A percentile compares a stretch with the other conserved stretches of the same genome.
Conservation (phyloP, 2,329 filamentous ascomycete species). For the Thermothelomyces thermophilus region DNA sequence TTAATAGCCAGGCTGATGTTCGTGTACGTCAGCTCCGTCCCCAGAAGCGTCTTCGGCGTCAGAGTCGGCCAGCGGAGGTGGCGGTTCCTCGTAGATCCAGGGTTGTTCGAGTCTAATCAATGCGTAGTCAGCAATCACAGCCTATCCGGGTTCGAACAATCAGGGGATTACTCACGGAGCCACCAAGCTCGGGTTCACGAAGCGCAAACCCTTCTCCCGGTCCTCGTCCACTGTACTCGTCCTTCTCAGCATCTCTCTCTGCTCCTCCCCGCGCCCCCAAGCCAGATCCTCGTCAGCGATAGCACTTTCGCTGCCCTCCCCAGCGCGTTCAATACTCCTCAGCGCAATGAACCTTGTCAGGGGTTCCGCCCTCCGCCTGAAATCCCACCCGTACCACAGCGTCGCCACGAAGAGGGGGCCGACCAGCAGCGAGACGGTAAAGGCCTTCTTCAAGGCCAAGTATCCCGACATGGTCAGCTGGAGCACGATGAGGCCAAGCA, state of each 20-base stretch:
- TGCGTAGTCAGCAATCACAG: neutral
- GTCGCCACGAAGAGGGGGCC: constrained; percentile 72
- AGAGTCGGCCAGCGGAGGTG: constrained; percentile 35
- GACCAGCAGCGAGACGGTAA: constrained; percentile 65
- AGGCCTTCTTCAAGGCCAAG: constrained; percentile 66
- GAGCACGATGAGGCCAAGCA: constrained; percentile 81
- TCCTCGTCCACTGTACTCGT: constrained; percentile 66
- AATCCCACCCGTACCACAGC: constrained; percentile 85
- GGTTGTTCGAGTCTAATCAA: constrained; percentile 54
- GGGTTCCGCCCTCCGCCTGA: constrained; percentile 73
- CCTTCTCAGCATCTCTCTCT: constrained; percentile 39
- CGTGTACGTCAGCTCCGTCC: neutral
- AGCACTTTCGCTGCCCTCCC: constrained; percentile 28
- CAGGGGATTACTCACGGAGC: constrained; percentile 48
- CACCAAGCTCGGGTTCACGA: constrained; percentile 70
- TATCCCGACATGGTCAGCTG: constrained; percentile 87
- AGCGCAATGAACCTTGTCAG: constrained; percentile 89
- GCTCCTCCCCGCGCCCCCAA: constrained; percentile 31
- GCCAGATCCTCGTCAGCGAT: constrained; percentile 38
- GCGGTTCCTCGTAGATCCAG: constrained; percentile 59
- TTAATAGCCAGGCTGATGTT: neutral
- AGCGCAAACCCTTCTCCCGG: constrained; percentile 61
- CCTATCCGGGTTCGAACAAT: neutral
- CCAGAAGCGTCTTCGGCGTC: constrained; percentile 3
- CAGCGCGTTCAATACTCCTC: constrained; percentile 66